Evolutionary conservation across 164 flowering plant genomes (phyloP).

Genomic region (Protea cynaroides): DNA sequence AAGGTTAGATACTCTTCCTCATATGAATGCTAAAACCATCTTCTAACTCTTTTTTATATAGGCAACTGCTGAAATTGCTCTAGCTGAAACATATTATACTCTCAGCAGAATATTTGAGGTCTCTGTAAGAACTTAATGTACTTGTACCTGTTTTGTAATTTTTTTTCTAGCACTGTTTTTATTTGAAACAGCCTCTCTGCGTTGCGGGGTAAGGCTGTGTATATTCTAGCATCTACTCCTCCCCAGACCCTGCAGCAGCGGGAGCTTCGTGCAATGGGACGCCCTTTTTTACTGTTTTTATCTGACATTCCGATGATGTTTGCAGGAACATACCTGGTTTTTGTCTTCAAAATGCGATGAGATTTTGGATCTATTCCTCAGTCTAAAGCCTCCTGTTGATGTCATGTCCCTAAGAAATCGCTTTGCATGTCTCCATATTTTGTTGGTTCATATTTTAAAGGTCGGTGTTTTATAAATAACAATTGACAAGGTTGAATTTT

Average conservation of each 20-base stretch:
- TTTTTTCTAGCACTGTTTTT: not conserved
- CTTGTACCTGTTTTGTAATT: not conserved
- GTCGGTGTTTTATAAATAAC: conserved; percentile 21
- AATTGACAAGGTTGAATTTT: too few species aligned
- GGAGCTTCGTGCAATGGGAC: too few species aligned
- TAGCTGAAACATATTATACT: conserved; percentile 44
- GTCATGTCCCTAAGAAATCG: conserved; percentile 40
- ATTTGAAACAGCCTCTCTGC: too few species aligned
- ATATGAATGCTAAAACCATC: not conserved
- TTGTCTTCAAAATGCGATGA: conserved; percentile 49
- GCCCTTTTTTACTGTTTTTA: too few species aligned
- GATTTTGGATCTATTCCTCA: conserved; percentile 53
- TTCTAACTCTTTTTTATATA: conserved; percentile 15
- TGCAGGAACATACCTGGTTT: conserved; percentile 76
- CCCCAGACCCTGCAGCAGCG: too few species aligned
- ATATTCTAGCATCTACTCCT: too few species aligned
- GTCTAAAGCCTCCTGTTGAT: conserved; percentile 43
- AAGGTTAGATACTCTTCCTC: not conserved
- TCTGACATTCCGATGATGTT: conserved; percentile 3
- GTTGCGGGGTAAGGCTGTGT: too few species aligned
- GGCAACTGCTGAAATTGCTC: conserved; percentile 37
- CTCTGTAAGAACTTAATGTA: conserved; percentile 3
- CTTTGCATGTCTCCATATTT: conserved; percentile 49
- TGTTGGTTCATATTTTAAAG: conserved; percentile 59
- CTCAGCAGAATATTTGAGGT: conserved; percentile 77